Percentiles rank a stretch among this genome's conserved stretches.
These are phyloP conservation scores for Schizochytrium sp. DNA, from an alignment of 108 stramenopile genomes.

Conservation along the genomic window DNA sequence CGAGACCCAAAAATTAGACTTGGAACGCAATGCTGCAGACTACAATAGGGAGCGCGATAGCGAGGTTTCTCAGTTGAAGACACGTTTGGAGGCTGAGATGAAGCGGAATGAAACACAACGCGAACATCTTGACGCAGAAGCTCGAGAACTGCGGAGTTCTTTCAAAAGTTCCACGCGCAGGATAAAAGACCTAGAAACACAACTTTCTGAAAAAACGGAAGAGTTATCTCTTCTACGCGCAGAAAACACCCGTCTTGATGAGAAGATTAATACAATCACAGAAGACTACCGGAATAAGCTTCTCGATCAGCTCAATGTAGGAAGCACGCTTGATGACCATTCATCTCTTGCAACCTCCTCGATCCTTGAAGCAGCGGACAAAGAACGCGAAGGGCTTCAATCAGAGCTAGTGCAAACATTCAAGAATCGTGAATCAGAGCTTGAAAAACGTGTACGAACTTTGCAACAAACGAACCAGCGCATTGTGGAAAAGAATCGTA, in stretches of 20 bases:
- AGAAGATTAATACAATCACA: constrained; percentile 11
- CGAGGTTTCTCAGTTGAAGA: constrained; percentile 39
- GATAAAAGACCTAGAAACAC: constrained; percentile 26
- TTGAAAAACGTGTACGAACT: constrained; percentile 14
- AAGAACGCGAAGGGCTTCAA: background rate
- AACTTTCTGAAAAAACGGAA: constrained; percentile 26
- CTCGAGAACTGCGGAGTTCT: background rate
- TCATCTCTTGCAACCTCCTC: constrained; percentile 28
- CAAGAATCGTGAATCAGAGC: constrained; percentile 12
- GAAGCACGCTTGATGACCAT: background rate
- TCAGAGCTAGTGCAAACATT: constrained; percentile 41
- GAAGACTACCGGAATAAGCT: constrained; percentile 44
- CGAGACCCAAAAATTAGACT: constrained; percentile 24
- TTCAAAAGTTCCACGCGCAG: constrained; percentile 37
- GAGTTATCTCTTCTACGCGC: background rate
- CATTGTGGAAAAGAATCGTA: constrained; percentile 49
- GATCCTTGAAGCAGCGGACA: constrained; percentile 41
- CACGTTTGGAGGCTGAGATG: constrained; percentile 18
- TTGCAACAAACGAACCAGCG: constrained; percentile 32
- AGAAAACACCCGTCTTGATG: constrained; percentile 15
- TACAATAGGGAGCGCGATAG: constrained; percentile 22
- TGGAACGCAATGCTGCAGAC: constrained; percentile 20
- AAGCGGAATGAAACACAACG: constrained; percentile 23
- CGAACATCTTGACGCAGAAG: constrained; percentile 14
- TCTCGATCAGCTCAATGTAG: constrained; percentile 14